A percentile compares a stretch with the other conserved stretches of the same genome.
Evolutionary conservation across 352 stramenopile genomes (phyloP).

Genomic region (Peronospora destructor): DNA sequence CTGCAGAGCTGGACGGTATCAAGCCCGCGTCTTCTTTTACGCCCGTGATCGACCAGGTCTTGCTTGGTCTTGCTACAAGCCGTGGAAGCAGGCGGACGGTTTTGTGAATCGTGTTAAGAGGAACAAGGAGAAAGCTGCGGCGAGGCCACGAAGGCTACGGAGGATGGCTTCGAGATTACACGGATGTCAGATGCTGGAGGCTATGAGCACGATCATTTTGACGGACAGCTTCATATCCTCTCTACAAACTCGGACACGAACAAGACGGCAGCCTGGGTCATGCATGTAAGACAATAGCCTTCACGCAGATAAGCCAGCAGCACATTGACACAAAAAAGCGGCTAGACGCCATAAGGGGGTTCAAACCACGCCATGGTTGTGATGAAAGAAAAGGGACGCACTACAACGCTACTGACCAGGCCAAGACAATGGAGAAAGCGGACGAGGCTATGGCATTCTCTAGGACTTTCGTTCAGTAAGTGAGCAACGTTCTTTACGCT

Average conservation of each 20-base stretch:
- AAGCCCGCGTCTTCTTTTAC: slow-evolving; percentile 89
- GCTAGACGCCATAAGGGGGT: slow-evolving; percentile 87
- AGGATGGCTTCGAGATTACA: slow-evolving; percentile 61
- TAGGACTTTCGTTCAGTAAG: slow-evolving; percentile 49
- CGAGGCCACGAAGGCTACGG: slow-evolving; percentile 53
- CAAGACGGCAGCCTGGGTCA: slow-evolving; percentile 90
- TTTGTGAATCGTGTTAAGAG: slow-evolving; percentile 75
- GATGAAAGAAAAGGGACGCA: slow-evolving; percentile 89
- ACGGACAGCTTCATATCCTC: slow-evolving; percentile 91
- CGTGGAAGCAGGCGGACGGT: slow-evolving; percentile 61
- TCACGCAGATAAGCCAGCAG: slow-evolving; percentile 88
- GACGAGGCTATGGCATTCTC: slow-evolving; percentile 62
- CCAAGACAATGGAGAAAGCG: slow-evolving; percentile 65
- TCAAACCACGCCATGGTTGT: slow-evolving; percentile 81
- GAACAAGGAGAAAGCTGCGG: slow-evolving; percentile 71
- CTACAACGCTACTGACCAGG: slow-evolving; percentile 66
- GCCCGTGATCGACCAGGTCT: slow-evolving; percentile 79
- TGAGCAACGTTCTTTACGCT: slow-evolving; percentile 23
- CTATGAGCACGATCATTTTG: slow-evolving; percentile 67
- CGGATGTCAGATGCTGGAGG: slow-evolving; percentile 91
- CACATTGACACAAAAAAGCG: slow-evolving; percentile 47
- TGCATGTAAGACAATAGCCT: too few species aligned
- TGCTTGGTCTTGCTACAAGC: slow-evolving; percentile 82
- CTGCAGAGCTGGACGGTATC: slow-evolving; percentile 70
- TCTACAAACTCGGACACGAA: slow-evolving; percentile 86